Evolutionary conservation across 306 rosid genomes (phyloP), one percentile per base, ranked within the genome.

Genomic region (Alnus rubra): DNA sequence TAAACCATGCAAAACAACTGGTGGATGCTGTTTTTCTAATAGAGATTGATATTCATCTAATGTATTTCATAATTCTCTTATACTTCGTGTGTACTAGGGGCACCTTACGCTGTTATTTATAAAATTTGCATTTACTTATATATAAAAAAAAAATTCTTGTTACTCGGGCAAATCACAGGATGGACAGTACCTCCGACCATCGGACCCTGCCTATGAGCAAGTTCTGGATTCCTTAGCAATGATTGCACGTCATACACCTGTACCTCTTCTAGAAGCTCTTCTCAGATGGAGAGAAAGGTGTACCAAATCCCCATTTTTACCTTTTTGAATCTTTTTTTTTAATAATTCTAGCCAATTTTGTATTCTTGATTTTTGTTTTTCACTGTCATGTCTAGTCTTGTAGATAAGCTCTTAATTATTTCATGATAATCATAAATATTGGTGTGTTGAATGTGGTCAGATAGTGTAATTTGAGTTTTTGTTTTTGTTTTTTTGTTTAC

Each of bases 171-270:
- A 54, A 63, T 69, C 55, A 54, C 78, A 91, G 92, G 99, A 96
- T 93, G 99, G 98, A 59, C 99, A 93, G 62, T 91, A 93, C 80
- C 96, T 96, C 71, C 98, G 98, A 74, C 96, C 99, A 49, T 96
- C 99, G 16, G 99, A 96, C 73, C 99, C 98, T 30, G 99, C 98
- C 15, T 96, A 96, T 65, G 99, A 96, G 87, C 99, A 96, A 89
- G 98, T 96, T 11, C 84, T 96, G 69, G 99, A 96, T 88, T 96
- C 99, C 8, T 88, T 96, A 30, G 99, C 98, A 50, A 96, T 96
- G 99, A 91, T 96, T 86, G 96, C 99, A 2, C 90, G 97, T 12
- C 99, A 96, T 85, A 96, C 99, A 0, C 99, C 99, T 19, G 93
- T 93, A n/a, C 99, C 99, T 52, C 96, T 96, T 75, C 81, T 96